These are phyloP conservation scores for Karstenula rhodostoma DNA, from an alignment of 2,329 filamentous ascomycete species.

Conservation along the genomic window DNA sequence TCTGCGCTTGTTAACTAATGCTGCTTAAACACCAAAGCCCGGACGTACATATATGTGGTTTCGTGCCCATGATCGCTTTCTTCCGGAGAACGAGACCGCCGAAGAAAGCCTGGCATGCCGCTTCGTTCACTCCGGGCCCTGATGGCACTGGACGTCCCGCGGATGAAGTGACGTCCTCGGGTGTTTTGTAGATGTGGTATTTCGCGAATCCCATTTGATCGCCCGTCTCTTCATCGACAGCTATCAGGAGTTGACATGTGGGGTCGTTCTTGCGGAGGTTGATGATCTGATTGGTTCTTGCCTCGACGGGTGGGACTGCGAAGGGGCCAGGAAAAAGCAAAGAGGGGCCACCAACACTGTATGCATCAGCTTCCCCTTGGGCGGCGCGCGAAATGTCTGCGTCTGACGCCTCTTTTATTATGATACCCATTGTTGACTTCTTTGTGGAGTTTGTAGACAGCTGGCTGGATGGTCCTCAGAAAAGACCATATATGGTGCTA, in stretches of 20 bases:
- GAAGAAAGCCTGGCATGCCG: constrained; percentile 37
- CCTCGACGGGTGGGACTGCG: constrained; percentile 14
- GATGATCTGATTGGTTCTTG: constrained; percentile 20
- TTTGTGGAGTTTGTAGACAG: neutral
- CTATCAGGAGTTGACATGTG: constrained; percentile 29
- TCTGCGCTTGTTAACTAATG: constrained; percentile 22
- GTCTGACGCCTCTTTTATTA: constrained; percentile 31
- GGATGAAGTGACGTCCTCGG: constrained; percentile 22
- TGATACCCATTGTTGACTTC: constrained; percentile 30
- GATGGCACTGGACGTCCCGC: constrained; percentile 21
- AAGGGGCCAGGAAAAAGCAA: constrained; percentile 40
- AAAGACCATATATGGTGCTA: neutral
- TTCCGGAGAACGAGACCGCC: constrained; percentile 28
- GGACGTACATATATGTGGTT: constrained; percentile 37
- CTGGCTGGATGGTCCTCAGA: neutral
- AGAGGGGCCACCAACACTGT: constrained; percentile 19
- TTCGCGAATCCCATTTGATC: constrained; percentile 41
- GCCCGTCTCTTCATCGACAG: constrained; percentile 32
- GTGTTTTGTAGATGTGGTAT: constrained; percentile 38
- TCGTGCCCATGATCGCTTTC: constrained; percentile 29
- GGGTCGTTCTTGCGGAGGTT: constrained; percentile 24
- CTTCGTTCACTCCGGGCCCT: constrained; percentile 29
- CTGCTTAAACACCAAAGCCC: neutral
- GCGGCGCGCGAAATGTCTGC: constrained; percentile 33
- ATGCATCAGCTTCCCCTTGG: constrained; percentile 34